phyloP scores from a whole-genome alignment of 2,329 filamentous ascomycete genomes.

The Pyrenochaeta sp. region DNA sequence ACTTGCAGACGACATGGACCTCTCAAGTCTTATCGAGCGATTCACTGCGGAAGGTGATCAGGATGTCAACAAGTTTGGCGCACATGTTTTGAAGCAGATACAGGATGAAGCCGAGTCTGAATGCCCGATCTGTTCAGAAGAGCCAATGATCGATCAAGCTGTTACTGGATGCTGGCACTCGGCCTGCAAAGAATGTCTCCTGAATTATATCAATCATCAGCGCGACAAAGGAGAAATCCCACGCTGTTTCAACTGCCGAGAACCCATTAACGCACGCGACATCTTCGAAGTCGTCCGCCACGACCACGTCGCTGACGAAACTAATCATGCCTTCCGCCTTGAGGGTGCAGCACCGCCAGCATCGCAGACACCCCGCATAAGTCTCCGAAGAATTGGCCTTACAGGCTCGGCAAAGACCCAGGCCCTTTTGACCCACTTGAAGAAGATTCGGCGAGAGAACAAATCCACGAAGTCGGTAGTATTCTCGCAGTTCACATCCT shows the following conservation, averaged over 20 bases:
- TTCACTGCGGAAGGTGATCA: slow-evolving; percentile 73
- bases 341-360: slow-evolving; percentile 35
- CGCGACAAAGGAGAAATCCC: slow-evolving; percentile 77
- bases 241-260: slow-evolving; percentile 90
- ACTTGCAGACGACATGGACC: slow-evolving; percentile 93
- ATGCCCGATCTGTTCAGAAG: slow-evolving; percentile 93
- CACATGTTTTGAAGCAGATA: slow-evolving; percentile 89
- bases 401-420: slow-evolving; percentile 90
- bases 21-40: slow-evolving; percentile 82
- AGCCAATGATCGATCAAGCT: slow-evolving; percentile 92
- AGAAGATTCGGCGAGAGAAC: slow-evolving; percentile 70
- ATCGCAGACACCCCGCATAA: slow-evolving; percentile 59
- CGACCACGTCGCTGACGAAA: slow-evolving; percentile 63
- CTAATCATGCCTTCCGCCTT: slow-evolving; percentile 50
- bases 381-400: slow-evolving; percentile 67
- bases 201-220: slow-evolving; percentile 89
- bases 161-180: slow-evolving; percentile 99
- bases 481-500: slow-evolving; percentile 97
- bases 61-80: slow-evolving; percentile 77
- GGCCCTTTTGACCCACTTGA: slow-evolving; percentile 78
- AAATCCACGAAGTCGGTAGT: slow-evolving; percentile 84
- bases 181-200: slow-evolving; percentile 91
- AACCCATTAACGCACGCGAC: slow-evolving; percentile 80
- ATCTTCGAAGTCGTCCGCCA: slow-evolving; percentile 92
- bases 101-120: slow-evolving; percentile 87